Evolutionary conservation across 2,329 filamentous ascomycete genomes (phyloP).

Genomic region (Pestalotiopsis sp.): DNA sequence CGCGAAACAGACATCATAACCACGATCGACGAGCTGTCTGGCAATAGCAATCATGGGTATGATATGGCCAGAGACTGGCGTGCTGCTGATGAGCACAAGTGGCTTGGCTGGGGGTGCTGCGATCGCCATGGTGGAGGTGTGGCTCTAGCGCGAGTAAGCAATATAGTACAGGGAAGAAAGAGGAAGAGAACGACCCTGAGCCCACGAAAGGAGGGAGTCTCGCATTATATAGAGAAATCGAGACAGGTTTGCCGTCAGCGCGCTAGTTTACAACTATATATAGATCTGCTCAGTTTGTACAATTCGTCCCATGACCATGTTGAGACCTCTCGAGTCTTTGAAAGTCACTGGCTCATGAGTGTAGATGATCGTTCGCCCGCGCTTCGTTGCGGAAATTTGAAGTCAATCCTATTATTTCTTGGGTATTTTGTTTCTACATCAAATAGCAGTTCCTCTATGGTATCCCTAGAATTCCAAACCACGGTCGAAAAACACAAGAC

Average conservation of each 20-base stretch:
- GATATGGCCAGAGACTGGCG: conserved; percentile 20
- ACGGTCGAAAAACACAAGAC: too few relatives aligned
- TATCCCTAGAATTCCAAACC: too few relatives aligned
- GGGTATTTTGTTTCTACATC: too few relatives aligned
- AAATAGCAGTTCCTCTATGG: too few relatives aligned
- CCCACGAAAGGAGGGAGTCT: not conserved
- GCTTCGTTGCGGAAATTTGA: too few relatives aligned
- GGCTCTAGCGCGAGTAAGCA: not conserved
- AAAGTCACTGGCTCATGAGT: too few relatives aligned
- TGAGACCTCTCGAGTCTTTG: not conserved
- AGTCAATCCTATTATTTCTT: too few relatives aligned
- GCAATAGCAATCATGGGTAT: conserved; percentile 28
- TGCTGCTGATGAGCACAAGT: conserved; percentile 18
- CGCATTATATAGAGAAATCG: not conserved
- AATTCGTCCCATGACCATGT: not conserved
- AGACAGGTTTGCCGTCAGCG: not conserved
- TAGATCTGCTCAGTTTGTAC: not conserved
- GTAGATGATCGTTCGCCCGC: too few relatives aligned
- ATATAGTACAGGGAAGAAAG: not conserved
- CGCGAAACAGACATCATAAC: conserved; percentile 18
- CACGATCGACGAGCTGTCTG: conserved; percentile 22
- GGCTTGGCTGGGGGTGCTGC: conserved; percentile 12
- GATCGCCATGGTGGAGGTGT: not conserved
- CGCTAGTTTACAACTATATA: not conserved
- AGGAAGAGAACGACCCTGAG: not conserved